Evolutionary conservation across 2,329 filamentous ascomycete species (phyloP).

Genomic region (Davidsoniella australis): DNA sequence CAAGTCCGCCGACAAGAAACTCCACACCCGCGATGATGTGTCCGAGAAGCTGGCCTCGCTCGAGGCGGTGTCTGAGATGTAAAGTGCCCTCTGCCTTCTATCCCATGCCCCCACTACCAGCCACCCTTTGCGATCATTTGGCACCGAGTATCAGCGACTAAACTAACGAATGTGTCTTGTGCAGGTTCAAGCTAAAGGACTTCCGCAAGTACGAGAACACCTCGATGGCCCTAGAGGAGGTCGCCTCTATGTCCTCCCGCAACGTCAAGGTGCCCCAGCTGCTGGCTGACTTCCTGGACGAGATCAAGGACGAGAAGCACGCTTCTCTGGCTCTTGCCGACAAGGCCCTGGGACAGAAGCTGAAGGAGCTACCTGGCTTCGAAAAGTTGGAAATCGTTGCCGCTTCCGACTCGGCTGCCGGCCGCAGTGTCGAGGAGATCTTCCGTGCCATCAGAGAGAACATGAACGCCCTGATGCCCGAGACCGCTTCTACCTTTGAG

Average conservation of each 20-base stretch:
- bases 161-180: constrained; percentile 9
- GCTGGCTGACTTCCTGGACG: constrained; percentile 64
- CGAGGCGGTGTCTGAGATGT: constrained; percentile 76
- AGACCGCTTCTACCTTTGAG: constrained; percentile 67
- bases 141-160: constrained; percentile 9
- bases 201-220: constrained; percentile 97
- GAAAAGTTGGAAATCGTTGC: constrained; percentile 69
- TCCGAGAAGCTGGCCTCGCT: constrained; percentile 57
- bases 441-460: constrained; percentile 91
- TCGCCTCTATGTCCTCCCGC: constrained; percentile 50
- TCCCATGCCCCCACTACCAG: neutral
- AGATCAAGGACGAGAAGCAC: constrained; percentile 95
- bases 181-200: constrained; percentile 81
- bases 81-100: constrained; percentile 24
- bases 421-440: constrained; percentile 47
- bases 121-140: neutral
- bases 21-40: constrained; percentile 74
- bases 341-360: constrained; percentile 77
- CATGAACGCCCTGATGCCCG: constrained; percentile 77
- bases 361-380: constrained; percentile 78
- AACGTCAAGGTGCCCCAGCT: constrained; percentile 91
- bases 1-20: constrained; percentile 97
- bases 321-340: constrained; percentile 86
- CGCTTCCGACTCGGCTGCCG: constrained; percentile 60
- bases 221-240: constrained; percentile 76